Evolutionary conservation across 805 yeast species (phyloP), one percentile per base, ranked within the genome.

Genomic region (Yarrowia sp.): DNA sequence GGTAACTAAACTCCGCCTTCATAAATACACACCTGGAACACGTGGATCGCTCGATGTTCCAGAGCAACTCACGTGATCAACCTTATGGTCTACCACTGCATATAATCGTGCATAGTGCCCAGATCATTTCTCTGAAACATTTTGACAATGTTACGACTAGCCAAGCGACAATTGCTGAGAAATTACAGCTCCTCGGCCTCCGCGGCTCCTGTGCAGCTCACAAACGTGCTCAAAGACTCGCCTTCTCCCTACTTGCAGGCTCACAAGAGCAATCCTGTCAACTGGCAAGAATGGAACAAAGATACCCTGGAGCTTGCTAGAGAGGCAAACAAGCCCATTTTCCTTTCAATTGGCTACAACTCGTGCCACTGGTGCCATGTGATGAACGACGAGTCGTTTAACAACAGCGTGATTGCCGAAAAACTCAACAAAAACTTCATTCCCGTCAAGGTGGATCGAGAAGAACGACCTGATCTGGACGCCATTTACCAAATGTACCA

Each of bases 281-380:
- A 76, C 14, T 79, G 81, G 81, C 77, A 75, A 67, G 73, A 74
- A 61, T 79, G 81, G 81, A 69, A 69, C 20, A 70, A 71, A 15
- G 72, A 74, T 38, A 73, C 79, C 1, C 70, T 79, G 24, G 70
- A 70, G 60, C 71, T 69, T 24, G 81, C 82, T 19, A 61, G 65
- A 36, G 58, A 70, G 46, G 71, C 69, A 24, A 73, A 77, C 69
- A 75, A 73, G 70, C 81, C 80, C 15, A 70, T 79, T 14, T 78
- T 79, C 53, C 70, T 79, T 46, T 74, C 78, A 10, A 77, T 79
- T 61, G 80, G 80, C 30, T 77, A 77, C 68, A 76, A 75, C 61
- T 74, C 80, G 24, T 76, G 80, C 68, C 81, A 78, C 58, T 76
- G 79, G 76, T 77, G 81, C 71, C 79, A 76, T 68, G 79, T 77